Conservation (phyloP, 2,329 filamentous ascomycete genomes). For the Trichoderma pleuroti region DNA sequence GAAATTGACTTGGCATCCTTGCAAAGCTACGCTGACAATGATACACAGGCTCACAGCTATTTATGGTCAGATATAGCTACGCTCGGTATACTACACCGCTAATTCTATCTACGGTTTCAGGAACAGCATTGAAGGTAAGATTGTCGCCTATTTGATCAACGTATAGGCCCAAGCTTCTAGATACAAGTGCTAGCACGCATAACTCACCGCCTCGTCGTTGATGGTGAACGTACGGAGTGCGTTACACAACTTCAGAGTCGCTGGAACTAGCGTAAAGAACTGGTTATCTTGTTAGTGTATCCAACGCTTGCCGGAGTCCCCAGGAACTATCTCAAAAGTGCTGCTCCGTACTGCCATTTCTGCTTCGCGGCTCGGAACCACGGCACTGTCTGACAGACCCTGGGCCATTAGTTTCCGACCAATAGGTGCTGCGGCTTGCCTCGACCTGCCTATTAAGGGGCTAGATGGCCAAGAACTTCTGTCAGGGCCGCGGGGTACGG, state of each 20-base stretch:
- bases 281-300: not conserved
- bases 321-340: not conserved
- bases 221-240: not conserved
- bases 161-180: not conserved
- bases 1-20: not conserved
- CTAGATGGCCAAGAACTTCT: not conserved
- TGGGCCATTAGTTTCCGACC: not conserved
- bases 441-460: not conserved
- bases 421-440: not conserved
- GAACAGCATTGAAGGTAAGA: not conserved
- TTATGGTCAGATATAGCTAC: not conserved
- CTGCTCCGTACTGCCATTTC: not conserved
- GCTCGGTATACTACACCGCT: not conserved
- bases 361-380: not conserved
- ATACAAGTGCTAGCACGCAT: not conserved
- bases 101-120: not conserved
- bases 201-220: not conserved
- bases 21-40: not conserved
- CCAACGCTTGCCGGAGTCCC: not conserved
- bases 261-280: not conserved
- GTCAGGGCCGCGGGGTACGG: not conserved
- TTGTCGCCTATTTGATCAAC: not conserved
- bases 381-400: not conserved
- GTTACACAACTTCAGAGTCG: not conserved
- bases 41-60: not conserved